phyloP scores from a whole-genome alignment of 306 rosid genomes.

The Luffa acutangula region DNA sequence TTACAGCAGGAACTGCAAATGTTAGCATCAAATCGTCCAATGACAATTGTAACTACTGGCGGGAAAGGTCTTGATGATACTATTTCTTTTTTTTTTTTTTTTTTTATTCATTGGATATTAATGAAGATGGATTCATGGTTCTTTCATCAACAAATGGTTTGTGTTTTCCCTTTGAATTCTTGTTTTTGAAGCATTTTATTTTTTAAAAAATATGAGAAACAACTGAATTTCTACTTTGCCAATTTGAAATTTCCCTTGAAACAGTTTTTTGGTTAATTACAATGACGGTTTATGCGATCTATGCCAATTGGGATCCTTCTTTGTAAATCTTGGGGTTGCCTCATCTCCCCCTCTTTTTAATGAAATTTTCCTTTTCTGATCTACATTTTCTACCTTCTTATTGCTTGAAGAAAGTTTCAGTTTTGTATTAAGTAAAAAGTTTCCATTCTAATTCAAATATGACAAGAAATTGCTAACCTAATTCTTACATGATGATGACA shows the following conservation, averaged over 20 bases:
- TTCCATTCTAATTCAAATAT: background rate
- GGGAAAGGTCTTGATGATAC: constrained; percentile 43
- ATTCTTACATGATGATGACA: background rate
- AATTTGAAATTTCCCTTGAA: background rate
- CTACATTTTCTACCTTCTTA: background rate
- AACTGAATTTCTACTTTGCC: background rate
- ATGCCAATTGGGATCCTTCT: background rate
- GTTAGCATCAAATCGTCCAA: constrained; percentile 38
- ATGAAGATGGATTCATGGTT: background rate
- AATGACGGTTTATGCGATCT: background rate
- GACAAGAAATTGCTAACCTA: background rate
- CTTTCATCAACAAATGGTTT: background rate
- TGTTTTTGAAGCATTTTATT: background rate
- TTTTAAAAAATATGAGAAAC: background rate
- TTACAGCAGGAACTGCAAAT: constrained; percentile 54
- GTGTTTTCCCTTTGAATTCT: background rate
- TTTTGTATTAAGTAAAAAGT: background rate
- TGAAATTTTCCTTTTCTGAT: background rate
- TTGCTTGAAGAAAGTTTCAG: background rate
- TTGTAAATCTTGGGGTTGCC: background rate
- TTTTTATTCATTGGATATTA: constrained; percentile 4
- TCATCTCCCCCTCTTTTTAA: background rate
- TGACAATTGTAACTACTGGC: constrained; percentile 51
- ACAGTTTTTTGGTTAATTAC: background rate
- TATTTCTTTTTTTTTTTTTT: background rate